A percentile compares a stretch with the other conserved stretches of the same genome.
Evolutionary conservation across 805 yeast species (phyloP).

Genomic region (Metschnikowia dekortorum): DNA sequence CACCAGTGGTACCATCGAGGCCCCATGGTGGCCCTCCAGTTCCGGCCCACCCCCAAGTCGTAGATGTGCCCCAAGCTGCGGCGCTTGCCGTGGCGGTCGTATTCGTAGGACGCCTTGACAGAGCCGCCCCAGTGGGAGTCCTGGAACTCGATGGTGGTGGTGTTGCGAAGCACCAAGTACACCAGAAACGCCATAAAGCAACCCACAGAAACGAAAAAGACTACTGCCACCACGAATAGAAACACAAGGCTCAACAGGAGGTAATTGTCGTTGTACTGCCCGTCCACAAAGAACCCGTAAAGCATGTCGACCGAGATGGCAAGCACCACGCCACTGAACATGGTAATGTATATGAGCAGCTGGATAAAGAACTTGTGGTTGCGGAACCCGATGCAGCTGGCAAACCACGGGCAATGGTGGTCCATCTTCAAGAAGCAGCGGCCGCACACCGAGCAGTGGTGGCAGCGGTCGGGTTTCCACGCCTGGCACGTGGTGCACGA

Average conservation of each 20-base stretch:
- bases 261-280: slow-evolving; percentile 38
- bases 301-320: slow-evolving; percentile 38
- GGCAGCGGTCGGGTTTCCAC: slow-evolving; percentile 60
- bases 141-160: slow-evolving; percentile 78
- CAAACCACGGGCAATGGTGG: slow-evolving; percentile 86
- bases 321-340: slow-evolving; percentile 44
- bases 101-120: slow-evolving; percentile 30
- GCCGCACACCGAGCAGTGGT: slow-evolving; percentile 50
- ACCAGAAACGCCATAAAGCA: slow-evolving; percentile 53
- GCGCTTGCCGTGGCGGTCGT: slow-evolving; percentile 38
- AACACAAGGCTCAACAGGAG: slow-evolving; percentile 55
- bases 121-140: slow-evolving; percentile 47
- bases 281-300: slow-evolving; percentile 44
- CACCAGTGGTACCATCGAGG: slow-evolving; percentile 59
- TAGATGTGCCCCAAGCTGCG: slow-evolving; percentile 60
- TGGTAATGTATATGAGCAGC: slow-evolving; percentile 52
- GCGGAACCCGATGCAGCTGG: slow-evolving; percentile 75
- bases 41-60: slow-evolving; percentile 61
- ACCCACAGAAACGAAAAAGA: slow-evolving; percentile 44
- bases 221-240: slow-evolving; percentile 54
- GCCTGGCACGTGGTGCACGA: slow-evolving; percentile 49
- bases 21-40: slow-evolving; percentile 79
- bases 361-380: slow-evolving; percentile 82
- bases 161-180: slow-evolving; percentile 57
- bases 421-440: slow-evolving; percentile 51